Evolutionary conservation across 169 alveolate genomes (phyloP).

Genomic region (Eimeria zaria): DNA sequence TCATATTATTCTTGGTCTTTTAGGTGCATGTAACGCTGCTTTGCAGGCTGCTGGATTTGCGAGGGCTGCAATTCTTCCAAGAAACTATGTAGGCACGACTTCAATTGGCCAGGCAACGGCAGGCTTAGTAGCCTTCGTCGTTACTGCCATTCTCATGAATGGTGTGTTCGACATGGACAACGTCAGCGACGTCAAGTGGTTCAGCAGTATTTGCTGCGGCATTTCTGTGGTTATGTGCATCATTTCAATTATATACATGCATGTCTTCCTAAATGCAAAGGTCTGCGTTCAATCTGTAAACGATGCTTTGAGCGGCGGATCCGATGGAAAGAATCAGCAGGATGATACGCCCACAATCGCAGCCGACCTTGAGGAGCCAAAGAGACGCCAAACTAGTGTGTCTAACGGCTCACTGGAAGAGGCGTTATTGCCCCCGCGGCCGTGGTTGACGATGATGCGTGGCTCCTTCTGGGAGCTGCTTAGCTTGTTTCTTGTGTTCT

Average conservation of each 20-base stretch:
- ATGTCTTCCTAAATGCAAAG: constrained; percentile 37
- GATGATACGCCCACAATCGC: constrained; percentile 29
- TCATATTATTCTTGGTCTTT: constrained; percentile 42
- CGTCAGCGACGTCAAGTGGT: constrained; percentile 36
- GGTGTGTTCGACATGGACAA: constrained; percentile 53
- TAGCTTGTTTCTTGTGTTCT: constrained; percentile 59
- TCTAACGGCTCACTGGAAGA: constrained; percentile 21
- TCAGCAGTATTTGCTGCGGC: constrained; percentile 34
- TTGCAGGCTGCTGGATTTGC: constrained; percentile 65
- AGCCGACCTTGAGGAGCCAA: constrained; percentile 54
- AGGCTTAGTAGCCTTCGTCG: constrained; percentile 48
- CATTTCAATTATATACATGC: constrained; percentile 29
- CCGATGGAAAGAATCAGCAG: constrained; percentile 7
- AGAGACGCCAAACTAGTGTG: constrained; percentile 30
- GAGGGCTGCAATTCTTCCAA: constrained; percentile 60
- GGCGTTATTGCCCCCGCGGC: constrained; percentile 51
- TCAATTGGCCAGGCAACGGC: constrained; percentile 69
- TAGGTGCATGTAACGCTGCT: constrained; percentile 55
- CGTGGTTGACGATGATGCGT: constrained; percentile 58
- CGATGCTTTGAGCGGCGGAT: constrained; percentile 4
- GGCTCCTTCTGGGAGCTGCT: constrained; percentile 55
- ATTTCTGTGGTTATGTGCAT: constrained; percentile 21
- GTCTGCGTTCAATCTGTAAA: constrained; percentile 48
- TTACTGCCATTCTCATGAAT: constrained; percentile 53
- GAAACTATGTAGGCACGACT: constrained; percentile 67